phyloP scores from a whole-genome alignment of 495 filamentous ascomycete genomes.

The Tetracladium marchalianum region DNA sequence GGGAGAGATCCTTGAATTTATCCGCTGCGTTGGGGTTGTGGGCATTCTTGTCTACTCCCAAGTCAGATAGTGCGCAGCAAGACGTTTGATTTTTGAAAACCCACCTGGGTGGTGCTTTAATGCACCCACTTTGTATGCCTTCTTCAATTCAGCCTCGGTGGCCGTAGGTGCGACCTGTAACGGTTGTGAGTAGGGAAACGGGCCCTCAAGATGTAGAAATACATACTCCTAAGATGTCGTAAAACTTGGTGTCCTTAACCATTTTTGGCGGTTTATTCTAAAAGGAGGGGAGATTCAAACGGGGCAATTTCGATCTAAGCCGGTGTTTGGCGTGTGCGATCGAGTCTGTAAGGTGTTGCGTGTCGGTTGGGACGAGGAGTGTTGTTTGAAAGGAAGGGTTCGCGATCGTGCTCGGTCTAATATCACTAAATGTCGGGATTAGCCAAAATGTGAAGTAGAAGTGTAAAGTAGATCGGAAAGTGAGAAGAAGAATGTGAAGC shows the following conservation, averaged over 20 bases:
- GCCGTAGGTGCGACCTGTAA: conserved; percentile 59
- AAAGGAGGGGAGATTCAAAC: conserved; percentile 9
- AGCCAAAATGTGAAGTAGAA: too few species aligned
- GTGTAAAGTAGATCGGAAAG: too few species aligned
- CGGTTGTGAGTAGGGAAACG: conserved; percentile 16
- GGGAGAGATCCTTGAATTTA: conserved; percentile 95
- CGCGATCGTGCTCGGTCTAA: neutral
- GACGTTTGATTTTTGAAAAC: conserved; percentile 1
- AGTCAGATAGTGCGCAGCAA: neutral
- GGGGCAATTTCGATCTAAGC: neutral
- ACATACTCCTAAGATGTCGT: conserved; percentile 79
- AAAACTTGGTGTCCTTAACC: conserved; percentile 85
- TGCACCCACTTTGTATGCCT: conserved; percentile 84
- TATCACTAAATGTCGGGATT: too few species aligned
- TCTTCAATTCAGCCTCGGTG: conserved; percentile 71
- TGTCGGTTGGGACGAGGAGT: neutral
- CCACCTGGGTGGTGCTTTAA: conserved; percentile 87
- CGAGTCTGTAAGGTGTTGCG: neutral
- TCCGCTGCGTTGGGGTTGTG: conserved; percentile 88
- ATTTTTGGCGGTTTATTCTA: conserved; percentile 43
- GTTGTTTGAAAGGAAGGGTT: neutral
- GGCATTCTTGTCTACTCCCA: conserved; percentile 75
- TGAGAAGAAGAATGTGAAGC: too few species aligned
- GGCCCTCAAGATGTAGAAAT: neutral
- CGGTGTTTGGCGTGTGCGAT: neutral